Evolutionary conservation across 176 grass and related monocot species (phyloP), one percentile per base, ranked within the genome.

Genomic region (Phyllostachys edulis): DNA sequence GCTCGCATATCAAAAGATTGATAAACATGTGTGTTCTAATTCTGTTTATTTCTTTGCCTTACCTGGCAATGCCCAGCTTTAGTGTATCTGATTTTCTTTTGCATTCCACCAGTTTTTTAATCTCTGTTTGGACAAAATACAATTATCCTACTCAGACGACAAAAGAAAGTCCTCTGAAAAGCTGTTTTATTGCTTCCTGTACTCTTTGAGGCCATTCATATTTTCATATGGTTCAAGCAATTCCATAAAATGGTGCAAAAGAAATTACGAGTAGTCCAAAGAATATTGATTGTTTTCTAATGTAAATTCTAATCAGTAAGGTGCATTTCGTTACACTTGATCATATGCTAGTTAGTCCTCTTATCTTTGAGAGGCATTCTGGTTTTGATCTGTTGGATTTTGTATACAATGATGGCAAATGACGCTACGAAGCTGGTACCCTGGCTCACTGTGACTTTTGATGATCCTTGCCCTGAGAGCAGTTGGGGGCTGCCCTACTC

Each of bases 1-100:
- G 82, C 66, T 85, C 89, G 94, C 42, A 46, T 94, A 54, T 91
- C 94, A 66, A 88, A 64, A 82, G 94, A 97, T 77, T 94, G 64
- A 92, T 49, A 54, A 15, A 60, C 16, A 18, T 16, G 1, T 10
- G 9, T 38, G 13, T 49, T 24, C 15, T 29, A 34, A 21, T 66
- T 73, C 15, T 59, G 18, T 23, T 59, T 51, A 38, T 50, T 38
- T 59, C 0, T 56, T 26, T 77, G 32, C 40, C 46, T 63, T 65
- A 37, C 17, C 20, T 78, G 14, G 24, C 61, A 24, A 23, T 65
- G 4, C 32, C 17, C 5, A 51, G 12, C 36, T 40, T 73, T 63
- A 3, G 2, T 17, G 16, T 8, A 37, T 71, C 47, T 46, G 47
- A 11, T 75, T 41, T 77, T 51, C 7, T 40, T 66, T 37, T 38